phyloP scores from a whole-genome alignment of 129 eudicot species.

The Heracleum sosnowskyi region DNA sequence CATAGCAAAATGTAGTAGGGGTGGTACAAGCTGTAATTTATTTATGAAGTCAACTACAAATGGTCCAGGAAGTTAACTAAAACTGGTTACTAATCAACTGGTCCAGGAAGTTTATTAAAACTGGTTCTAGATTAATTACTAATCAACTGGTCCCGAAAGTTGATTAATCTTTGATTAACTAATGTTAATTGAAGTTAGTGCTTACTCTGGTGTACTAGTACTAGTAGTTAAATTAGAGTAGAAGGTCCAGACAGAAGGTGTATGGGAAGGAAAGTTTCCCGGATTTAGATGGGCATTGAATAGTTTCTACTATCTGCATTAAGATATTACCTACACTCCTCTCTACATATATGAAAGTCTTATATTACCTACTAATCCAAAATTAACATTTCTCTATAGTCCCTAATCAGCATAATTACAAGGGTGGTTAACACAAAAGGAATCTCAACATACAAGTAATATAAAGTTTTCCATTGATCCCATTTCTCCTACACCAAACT shows the following conservation, averaged over 20 bases:
- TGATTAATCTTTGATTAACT: neutral
- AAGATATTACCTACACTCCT: neutral
- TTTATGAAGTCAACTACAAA: neutral
- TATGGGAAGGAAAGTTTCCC: neutral
- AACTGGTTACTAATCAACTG: neutral
- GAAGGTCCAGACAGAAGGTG: neutral
- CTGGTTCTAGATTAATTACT: neutral
- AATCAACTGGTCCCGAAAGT: neutral
- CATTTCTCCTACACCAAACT: no score
- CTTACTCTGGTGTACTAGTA: neutral
- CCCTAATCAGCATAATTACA: no score
- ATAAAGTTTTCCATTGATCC: no score
- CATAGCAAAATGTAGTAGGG: neutral
- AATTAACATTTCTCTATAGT: neutral
- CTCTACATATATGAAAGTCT: neutral
- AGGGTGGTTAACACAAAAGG: neutral
- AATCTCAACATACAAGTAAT: neutral
- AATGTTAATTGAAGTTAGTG: neutral
- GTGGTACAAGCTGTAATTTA: neutral
- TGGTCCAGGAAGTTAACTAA: neutral
- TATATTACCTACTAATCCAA: neutral
- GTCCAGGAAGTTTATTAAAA: neutral
- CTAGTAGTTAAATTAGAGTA: no score
- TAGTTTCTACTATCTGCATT: neutral
- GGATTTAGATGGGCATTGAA: conserved; percentile 2